These are phyloP conservation scores for Aspergillus uvarum DNA, from an alignment of 2,329 filamentous ascomycete genomes.

Conservation along the genomic window DNA sequence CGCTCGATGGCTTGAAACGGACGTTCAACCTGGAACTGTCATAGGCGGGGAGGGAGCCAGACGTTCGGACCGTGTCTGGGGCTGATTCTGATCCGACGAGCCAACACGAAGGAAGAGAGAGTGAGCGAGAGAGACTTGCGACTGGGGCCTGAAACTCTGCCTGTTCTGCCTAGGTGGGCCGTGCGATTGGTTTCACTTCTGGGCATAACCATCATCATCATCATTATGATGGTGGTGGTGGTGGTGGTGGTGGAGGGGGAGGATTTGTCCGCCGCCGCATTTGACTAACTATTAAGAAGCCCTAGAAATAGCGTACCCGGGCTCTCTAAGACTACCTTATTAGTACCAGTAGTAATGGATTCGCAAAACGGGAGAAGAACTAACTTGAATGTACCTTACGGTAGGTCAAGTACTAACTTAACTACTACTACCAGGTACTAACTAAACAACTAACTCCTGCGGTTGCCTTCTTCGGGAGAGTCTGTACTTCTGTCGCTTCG, in stretches of 20 bases:
- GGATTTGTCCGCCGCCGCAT: not conserved
- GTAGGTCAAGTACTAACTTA: not conserved
- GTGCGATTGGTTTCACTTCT: not conserved
- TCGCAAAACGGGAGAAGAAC: not conserved
- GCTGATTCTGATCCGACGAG: conserved; percentile 1
- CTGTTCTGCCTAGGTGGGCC: not conserved
- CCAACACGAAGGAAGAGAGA: not conserved
- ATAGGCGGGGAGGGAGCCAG: conserved; percentile 15
- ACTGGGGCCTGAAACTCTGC: not conserved
- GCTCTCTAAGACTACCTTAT: not conserved
- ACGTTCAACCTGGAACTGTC: conserved; percentile 8
- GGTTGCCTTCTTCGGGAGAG: not conserved
- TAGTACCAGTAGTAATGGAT: not conserved
- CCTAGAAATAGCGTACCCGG: not conserved
- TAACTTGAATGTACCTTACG: not conserved
- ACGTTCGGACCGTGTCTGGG: conserved; percentile 11
- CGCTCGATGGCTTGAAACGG: conserved; percentile 5
- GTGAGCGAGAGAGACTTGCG: not conserved
- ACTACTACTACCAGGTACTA: not conserved
- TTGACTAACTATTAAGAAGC: not conserved
- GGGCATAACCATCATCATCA: not conserved
- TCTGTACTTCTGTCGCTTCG: not conserved
- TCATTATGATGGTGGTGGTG: too few relatives aligned
- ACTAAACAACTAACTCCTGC: not conserved
- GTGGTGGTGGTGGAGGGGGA: too few relatives aligned